Percentiles rank a stretch among this genome's conserved stretches.
These are phyloP conservation scores for Marasmius fiardii DNA, from an alignment of 1,284 basidiomycete species.

Conservation along the genomic window DNA sequence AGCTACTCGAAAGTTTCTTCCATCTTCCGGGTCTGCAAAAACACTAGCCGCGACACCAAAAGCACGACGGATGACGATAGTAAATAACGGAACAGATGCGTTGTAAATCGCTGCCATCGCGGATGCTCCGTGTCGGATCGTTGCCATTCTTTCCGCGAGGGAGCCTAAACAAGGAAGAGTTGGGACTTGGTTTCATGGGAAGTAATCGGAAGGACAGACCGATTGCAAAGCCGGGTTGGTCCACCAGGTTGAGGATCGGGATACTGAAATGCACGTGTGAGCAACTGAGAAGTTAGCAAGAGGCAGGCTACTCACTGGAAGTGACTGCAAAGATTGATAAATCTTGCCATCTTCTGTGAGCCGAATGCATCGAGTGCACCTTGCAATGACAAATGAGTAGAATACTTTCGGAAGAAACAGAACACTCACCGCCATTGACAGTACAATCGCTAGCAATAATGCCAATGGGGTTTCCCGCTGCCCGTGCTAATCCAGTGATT, in stretches of 20 bases:
- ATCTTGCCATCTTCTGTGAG: conserved; percentile 36
- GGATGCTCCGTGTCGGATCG: conserved; percentile 37
- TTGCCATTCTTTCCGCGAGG: conserved; percentile 35
- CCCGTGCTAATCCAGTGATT: conserved; percentile 36
- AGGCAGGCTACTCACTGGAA: conserved; percentile 25
- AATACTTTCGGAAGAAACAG: not conserved
- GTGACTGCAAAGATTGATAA: conserved; percentile 36
- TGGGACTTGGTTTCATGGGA: not conserved
- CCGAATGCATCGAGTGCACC: conserved; percentile 39
- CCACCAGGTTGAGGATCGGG: conserved; percentile 35
- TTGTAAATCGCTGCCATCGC: conserved; percentile 39
- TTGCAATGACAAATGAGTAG: conserved; percentile 8
- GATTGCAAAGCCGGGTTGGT: conserved; percentile 37
- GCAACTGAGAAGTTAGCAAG: not conserved
- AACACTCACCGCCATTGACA: conserved; percentile 32
- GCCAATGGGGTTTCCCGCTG: conserved; percentile 33
- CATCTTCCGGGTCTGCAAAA: conserved; percentile 37
- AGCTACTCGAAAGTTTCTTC: conserved; percentile 32
- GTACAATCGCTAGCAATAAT: conserved; percentile 38
- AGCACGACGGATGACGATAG: conserved; percentile 34
- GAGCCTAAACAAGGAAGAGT: conserved; percentile 24
- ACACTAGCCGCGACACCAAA: conserved; percentile 41
- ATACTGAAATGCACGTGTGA: conserved; percentile 19
- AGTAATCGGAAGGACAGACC: conserved; percentile 16
- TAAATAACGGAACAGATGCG: conserved; percentile 36